Evolutionary conservation across 2,329 filamentous ascomycete genomes (phyloP).

Genomic region (Hypoxylon sp.): DNA sequence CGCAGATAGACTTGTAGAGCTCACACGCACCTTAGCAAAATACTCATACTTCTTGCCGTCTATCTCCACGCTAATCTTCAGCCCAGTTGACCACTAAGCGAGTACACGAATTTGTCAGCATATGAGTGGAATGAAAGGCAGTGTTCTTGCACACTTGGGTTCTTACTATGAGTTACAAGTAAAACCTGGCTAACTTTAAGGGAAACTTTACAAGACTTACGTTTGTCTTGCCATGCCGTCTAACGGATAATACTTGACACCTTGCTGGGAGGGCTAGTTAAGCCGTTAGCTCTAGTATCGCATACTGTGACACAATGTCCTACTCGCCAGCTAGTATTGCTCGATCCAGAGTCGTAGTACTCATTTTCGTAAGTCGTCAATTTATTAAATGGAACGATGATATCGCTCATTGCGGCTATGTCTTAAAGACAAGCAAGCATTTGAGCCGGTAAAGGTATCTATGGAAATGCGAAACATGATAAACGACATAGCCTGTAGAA

Average conservation of each 20-base stretch:
- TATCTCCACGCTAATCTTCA: background rate
- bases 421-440: no score
- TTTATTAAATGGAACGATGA: background rate
- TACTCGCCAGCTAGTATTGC: constrained; percentile 6
- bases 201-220: background rate
- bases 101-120: background rate
- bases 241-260: background rate
- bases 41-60: background rate
- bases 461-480: no score
- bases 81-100: constrained; percentile 15
- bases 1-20: no score
- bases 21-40: constrained; percentile 11
- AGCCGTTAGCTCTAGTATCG: background rate
- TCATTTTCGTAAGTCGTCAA: background rate
- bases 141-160: no score
- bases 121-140: background rate
- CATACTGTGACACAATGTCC: background rate
- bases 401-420: no score
- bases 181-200: background rate
- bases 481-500: no score
- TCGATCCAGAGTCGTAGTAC: background rate
- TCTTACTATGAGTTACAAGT: background rate
- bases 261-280: background rate
- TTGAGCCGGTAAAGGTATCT: no score
- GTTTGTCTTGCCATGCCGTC: constrained; percentile 1